Percentiles rank a stretch among this genome's conserved stretches.
These are phyloP conservation scores for Paraurostyla sp. DNA, from an alignment of 73 alveolate species.

Conservation along the genomic window DNA sequence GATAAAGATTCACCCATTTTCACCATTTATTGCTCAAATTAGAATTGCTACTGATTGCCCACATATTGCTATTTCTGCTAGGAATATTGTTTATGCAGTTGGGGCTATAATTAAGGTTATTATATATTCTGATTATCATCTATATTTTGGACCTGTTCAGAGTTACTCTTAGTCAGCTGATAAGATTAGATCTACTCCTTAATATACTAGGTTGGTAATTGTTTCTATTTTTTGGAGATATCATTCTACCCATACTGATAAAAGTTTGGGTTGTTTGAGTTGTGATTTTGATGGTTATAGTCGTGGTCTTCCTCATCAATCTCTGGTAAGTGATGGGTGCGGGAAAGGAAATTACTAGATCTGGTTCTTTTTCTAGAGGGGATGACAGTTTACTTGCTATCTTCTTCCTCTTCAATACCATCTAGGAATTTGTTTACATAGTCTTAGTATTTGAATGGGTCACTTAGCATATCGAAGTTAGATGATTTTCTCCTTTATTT, in stretches of 20 bases:
- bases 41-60: not conserved
- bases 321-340: not conserved
- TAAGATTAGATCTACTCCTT: not conserved
- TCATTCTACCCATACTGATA: no score
- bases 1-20: not conserved
- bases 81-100: not conserved
- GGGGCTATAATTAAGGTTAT: not conserved
- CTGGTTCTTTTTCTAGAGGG: slow-evolving; percentile 20
- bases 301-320: slow-evolving; percentile 54
- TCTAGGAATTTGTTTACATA: slow-evolving; percentile 13
- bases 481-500: slow-evolving; percentile 60
- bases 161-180: not conserved
- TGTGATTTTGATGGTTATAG: not conserved
- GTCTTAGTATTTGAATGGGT: slow-evolving; percentile 55
- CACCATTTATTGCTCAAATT: not conserved
- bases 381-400: not conserved
- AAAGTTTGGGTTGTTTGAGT: not conserved
- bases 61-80: not conserved
- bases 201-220: not conserved
- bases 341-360: not conserved
- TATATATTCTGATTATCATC: not conserved
- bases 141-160: not conserved
- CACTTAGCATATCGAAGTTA: slow-evolving; percentile 49
- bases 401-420: slow-evolving; percentile 64
- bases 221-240: no score